Evolutionary conservation across 2,329 filamentous ascomycete species (phyloP).

Genomic region (Zasmidium cellare): DNA sequence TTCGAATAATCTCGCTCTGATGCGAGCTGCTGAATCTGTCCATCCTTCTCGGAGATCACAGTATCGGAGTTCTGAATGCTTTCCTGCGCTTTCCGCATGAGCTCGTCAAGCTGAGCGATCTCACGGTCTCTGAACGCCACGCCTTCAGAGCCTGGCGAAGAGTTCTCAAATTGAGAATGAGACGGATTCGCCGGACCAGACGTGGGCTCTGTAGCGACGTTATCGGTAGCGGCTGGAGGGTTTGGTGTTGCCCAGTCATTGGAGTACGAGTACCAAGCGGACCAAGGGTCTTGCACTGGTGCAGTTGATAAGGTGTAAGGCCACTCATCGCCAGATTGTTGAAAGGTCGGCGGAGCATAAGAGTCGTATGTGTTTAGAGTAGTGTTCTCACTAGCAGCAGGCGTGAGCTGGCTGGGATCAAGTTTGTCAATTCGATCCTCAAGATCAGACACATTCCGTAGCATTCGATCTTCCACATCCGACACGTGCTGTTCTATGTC

Average conservation of each 20-base stretch:
- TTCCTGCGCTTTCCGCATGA: constrained; percentile 17
- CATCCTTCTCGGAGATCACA: constrained; percentile 10
- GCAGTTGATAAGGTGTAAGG: background rate
- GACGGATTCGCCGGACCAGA: no score
- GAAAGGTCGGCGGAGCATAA: background rate
- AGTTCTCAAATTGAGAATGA: background rate
- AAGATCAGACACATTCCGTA: background rate
- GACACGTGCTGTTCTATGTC: constrained; percentile 23
- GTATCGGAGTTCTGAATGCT: constrained; percentile 17
- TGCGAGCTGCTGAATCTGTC: constrained; percentile 5
- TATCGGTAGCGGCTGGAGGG: no score
- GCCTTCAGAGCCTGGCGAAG: constrained; percentile 12
- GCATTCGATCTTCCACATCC: constrained; percentile 4
- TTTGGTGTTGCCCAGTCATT: background rate
- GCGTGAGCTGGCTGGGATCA: constrained; percentile 20
- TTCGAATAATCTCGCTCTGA: constrained; percentile 1
- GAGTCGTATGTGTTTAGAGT: background rate
- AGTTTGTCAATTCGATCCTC: constrained; percentile 25
- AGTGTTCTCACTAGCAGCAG: constrained; percentile 16
- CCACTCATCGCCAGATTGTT: background rate
- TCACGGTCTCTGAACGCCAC: constrained; percentile 31
- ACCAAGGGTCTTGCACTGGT: background rate
- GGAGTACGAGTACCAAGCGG: background rate
- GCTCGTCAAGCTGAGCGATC: constrained; percentile 25
- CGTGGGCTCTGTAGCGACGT: no score